Base-by-base conservation (phyloP, 495 filamentous ascomycete genomes). In the Wilcoxina mikolae region DNA sequence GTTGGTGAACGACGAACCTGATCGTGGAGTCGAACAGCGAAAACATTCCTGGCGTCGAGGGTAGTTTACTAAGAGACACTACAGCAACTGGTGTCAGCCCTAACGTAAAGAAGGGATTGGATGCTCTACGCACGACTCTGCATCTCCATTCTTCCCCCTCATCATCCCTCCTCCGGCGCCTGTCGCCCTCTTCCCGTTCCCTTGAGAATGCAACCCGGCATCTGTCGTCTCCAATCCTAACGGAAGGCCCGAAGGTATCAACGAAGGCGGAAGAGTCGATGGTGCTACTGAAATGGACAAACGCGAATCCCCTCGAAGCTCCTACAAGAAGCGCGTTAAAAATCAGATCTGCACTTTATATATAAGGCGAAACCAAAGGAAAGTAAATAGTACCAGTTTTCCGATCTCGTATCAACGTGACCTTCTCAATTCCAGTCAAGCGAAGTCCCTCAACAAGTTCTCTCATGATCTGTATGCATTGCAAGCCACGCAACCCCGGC, bases 101-200 rank as follows among this genome's bases (percentile, higher is more conserved):
- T 7, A 7, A 35, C 31, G 31, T 35, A 35, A 15, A 7, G 15
- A 27, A 44, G 22, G n/a, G 15, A 33, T 23, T 7, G 42, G 35
- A 39, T n/a, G n/a, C n/a, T n/a, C n/a, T 51, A 70, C 74, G 59
- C 63, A 89, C 84, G 60, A 77, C 76, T 51, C 77, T 71, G 60
- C 86, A 93, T 15, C 73, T 80, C 86, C 86, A 93, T 60, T 87
- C 83, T 24, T 81, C 81, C 22, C 81, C 83, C 0, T 72, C 73
- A 53, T 75, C 27, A 65, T 63, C 22, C 72, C 74, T 55, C 68
- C 68, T 54, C 72, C 67, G 53, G 78, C 76, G 57, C 77, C 72
- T 56, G 55, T 78, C 79, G 15, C 77, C 74, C 39, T 77, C 68
- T 25, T 78, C 72, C 39, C 77, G 67, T 46, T 69, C 68, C 38